phyloP scores from a whole-genome alignment of 73 alveolate genomes.

The Uronychia binucleata region DNA sequence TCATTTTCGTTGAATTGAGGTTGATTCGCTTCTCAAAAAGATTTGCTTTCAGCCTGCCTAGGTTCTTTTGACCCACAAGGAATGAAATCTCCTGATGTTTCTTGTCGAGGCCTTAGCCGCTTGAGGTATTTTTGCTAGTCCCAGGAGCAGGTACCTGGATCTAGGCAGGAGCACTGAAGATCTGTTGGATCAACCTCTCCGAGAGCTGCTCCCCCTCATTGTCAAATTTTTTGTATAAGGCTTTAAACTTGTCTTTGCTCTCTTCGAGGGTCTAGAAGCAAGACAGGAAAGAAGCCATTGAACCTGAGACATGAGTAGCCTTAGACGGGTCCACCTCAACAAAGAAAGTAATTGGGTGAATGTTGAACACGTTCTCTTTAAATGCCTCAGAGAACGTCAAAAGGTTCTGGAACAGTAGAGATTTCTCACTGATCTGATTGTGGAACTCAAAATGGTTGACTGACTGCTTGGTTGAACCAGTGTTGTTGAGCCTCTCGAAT shows the following conservation, averaged over 20 bases:
- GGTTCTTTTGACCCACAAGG: background rate
- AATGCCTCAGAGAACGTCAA: conserved; percentile 67
- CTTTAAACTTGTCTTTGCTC: conserved; percentile 24
- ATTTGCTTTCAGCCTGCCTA: background rate
- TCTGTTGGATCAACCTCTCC: background rate
- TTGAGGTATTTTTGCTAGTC: background rate
- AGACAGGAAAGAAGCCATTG: conserved; percentile 28
- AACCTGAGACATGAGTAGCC: background rate
- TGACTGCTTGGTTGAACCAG: conserved; percentile 57
- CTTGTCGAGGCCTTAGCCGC: background rate
- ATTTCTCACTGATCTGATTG: conserved; percentile 84
- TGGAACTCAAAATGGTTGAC: conserved; percentile 98
- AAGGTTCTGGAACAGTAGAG: conserved; percentile 82
- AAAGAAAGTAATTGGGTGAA: conserved; percentile 79
- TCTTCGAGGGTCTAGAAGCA: conserved; percentile 40
- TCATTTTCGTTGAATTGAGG: background rate
- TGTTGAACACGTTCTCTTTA: conserved; percentile 80
- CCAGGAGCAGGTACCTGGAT: background rate
- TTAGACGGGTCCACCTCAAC: conserved; percentile 43
- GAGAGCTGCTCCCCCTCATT: background rate
- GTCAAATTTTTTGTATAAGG: background rate
- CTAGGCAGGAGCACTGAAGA: background rate
- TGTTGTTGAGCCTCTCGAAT: conserved; percentile 66
- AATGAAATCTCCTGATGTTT: background rate
- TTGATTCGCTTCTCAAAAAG: background rate